These are phyloP conservation scores for Trypanosomatidae sp. DNA, from an alignment of 208 protist species.

Conservation along the genomic window DNA sequence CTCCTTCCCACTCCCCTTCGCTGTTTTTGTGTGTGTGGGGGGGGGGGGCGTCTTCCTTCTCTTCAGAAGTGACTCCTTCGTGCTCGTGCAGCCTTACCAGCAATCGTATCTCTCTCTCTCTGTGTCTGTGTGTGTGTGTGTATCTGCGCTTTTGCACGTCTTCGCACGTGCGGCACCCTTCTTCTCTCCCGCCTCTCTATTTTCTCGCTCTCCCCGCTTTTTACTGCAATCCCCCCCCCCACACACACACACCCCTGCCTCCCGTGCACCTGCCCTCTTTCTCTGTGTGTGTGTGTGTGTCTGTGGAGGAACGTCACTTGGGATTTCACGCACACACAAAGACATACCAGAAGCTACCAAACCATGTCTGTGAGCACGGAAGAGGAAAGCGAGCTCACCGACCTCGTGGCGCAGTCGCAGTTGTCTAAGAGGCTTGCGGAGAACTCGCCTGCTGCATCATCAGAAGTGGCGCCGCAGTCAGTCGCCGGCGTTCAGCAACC, in stretches of 20 bases:
- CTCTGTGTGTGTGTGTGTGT: not conserved
- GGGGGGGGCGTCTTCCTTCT: not conserved
- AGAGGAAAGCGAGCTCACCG: slow-evolving; percentile 15
- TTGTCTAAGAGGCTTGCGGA: not conserved
- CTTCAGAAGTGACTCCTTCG: not conserved
- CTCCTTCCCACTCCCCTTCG: not conserved
- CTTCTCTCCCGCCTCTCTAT: not conserved
- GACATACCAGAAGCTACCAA: not conserved
- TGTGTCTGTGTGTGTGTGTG: too few relatives aligned
- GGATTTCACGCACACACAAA: not conserved
- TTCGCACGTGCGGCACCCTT: not conserved
- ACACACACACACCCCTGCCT: not conserved
- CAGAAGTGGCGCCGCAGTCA: not conserved
- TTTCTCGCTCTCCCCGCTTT: not conserved
- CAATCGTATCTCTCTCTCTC: too few relatives aligned
- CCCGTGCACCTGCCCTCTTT: too few relatives aligned
- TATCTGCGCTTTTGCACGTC: not conserved
- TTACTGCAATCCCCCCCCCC: not conserved
- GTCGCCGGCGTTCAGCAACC: not conserved
- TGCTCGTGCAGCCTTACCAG: not conserved
- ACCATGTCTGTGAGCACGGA: not conserved
- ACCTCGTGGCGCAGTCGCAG: slow-evolving; percentile 17
- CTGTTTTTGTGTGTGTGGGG: not conserved
- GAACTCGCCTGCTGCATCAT: not conserved
- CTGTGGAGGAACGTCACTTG: not conserved